phyloP scores from a whole-genome alignment of 495 filamentous ascomycete species.

The Neurospora sp. region DNA sequence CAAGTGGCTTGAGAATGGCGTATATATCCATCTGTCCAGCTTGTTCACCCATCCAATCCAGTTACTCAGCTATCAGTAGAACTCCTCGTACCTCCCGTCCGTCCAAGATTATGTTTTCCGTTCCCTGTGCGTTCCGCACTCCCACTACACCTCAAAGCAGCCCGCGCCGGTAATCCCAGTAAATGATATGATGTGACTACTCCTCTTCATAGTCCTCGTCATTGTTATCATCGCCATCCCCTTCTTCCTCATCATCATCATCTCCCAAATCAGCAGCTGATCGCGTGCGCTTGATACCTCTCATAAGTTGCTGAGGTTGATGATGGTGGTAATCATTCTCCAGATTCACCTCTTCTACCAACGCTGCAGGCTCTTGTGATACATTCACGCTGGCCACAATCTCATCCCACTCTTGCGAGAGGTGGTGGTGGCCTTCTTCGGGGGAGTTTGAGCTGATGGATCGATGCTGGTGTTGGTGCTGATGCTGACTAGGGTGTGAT shows the following conservation, averaged over 20 bases:
- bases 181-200: not conserved
- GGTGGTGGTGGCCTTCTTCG: conserved; percentile 5
- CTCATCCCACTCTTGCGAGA: conserved; percentile 17
- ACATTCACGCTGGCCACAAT: not conserved
- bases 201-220: not conserved
- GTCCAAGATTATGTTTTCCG: not conserved
- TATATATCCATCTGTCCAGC: not conserved
- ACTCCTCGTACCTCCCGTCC: not conserved
- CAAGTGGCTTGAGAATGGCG: not conserved
- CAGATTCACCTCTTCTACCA: not conserved
- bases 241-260: not conserved
- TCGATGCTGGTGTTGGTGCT: not conserved
- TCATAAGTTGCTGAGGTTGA: not conserved
- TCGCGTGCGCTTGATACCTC: not conserved
- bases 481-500: not conserved
- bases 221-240: not conserved
- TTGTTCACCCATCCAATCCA: not conserved
- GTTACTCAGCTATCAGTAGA: not conserved
- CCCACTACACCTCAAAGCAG: not conserved
- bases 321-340: not conserved
- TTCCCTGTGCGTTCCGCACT: not conserved
- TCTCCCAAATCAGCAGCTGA: not conserved
- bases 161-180: not conserved
- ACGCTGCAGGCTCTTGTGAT: not conserved
- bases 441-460: not conserved